A percentile compares a stretch with the other conserved stretches of the same genome.
These are phyloP conservation scores for Zygosaccharomyces pseudobailii DNA, from an alignment of 1,139 yeast species.

Conservation along the genomic window DNA sequence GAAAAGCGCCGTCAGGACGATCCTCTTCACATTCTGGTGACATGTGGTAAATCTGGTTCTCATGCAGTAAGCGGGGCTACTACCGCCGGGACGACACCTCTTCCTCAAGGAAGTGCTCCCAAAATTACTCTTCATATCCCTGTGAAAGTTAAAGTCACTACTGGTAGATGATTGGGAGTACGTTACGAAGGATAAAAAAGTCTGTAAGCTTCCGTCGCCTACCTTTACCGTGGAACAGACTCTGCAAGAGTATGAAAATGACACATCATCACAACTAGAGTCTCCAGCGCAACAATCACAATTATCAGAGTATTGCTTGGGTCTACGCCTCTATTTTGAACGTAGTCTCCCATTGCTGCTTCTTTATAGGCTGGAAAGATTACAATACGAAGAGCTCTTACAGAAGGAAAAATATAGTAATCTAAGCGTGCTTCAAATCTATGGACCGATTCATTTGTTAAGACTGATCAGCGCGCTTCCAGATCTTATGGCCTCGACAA, in stretches of 20 bases:
- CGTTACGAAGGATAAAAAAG: constrained; percentile 71
- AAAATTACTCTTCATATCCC: constrained; percentile 58
- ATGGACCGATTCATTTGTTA: constrained; percentile 76
- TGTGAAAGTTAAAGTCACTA: constrained; percentile 57
- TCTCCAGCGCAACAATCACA: constrained; percentile 49
- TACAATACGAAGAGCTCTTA: constrained; percentile 63
- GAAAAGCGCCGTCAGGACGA: neutral
- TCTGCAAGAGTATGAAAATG: constrained; percentile 43
- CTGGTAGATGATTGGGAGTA: constrained; percentile 93
- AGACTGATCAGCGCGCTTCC: constrained; percentile 75
- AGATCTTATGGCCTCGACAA: constrained; percentile 67
- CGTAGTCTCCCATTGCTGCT: constrained; percentile 66
- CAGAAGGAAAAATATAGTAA: constrained; percentile 38
- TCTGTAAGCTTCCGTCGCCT: constrained; percentile 56
- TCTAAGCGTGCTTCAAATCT: constrained; percentile 44
- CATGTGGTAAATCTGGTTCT: neutral
- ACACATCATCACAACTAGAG: constrained; percentile 20
- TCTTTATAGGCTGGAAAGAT: constrained; percentile 78
- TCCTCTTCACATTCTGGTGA: constrained; percentile 1
- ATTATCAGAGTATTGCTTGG: constrained; percentile 60
- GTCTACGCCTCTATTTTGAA: constrained; percentile 74
- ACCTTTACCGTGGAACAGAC: constrained; percentile 48
- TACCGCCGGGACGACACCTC: neutral
- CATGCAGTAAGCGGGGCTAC: neutral
- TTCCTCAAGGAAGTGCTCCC: constrained; percentile 27